Percentiles rank a stretch among this genome's conserved stretches.
These are phyloP conservation scores for Colletotrichum destructivum DNA, from an alignment of 2,329 filamentous ascomycete genomes.

Conservation along the genomic window DNA sequence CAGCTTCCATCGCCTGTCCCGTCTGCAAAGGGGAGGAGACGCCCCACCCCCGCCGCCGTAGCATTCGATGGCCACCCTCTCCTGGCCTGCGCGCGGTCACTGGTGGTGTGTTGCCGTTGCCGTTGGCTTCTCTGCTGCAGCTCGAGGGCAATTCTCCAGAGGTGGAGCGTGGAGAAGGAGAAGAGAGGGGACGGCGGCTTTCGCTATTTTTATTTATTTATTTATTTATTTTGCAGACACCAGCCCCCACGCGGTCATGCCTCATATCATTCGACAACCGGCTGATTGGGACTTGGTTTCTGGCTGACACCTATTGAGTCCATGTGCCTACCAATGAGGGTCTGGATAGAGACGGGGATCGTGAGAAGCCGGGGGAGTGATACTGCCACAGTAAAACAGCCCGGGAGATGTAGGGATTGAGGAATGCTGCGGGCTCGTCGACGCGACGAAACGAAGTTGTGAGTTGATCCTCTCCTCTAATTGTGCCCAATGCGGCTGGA, in stretches of 20 bases:
- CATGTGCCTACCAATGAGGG: constrained; percentile 10
- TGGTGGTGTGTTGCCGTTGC: constrained; percentile 22
- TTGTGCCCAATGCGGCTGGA: background rate
- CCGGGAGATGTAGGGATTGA: constrained; percentile 31
- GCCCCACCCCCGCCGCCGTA: constrained; percentile 24
- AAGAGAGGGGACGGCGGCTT: constrained; percentile 33
- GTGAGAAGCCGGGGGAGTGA: constrained; percentile 7
- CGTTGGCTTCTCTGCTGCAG: constrained; percentile 11
- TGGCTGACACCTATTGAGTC: constrained; percentile 24
- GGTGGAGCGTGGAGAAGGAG: too few species aligned
- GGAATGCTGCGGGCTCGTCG: constrained; percentile 13
- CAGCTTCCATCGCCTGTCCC: background rate
- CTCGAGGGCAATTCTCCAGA: constrained; percentile 18
- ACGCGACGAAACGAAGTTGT: constrained; percentile 18
- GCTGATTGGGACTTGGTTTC: constrained; percentile 19
- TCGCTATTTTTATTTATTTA: background rate
- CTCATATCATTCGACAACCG: constrained; percentile 32
- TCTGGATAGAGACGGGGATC: constrained; percentile 11
- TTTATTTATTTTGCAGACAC: constrained; percentile 29
- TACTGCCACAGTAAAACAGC: background rate
- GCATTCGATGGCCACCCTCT: constrained; percentile 34
- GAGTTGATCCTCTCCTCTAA: background rate
- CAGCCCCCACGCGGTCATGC: constrained; percentile 36
- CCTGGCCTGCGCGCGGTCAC: background rate
- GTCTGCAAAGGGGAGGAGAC: constrained; percentile 4